Percentiles rank a stretch among this genome's conserved stretches.
These are phyloP conservation scores for Psilocybe sp. DNA, from an alignment of 768 basidiomycete species.

Conservation along the genomic window DNA sequence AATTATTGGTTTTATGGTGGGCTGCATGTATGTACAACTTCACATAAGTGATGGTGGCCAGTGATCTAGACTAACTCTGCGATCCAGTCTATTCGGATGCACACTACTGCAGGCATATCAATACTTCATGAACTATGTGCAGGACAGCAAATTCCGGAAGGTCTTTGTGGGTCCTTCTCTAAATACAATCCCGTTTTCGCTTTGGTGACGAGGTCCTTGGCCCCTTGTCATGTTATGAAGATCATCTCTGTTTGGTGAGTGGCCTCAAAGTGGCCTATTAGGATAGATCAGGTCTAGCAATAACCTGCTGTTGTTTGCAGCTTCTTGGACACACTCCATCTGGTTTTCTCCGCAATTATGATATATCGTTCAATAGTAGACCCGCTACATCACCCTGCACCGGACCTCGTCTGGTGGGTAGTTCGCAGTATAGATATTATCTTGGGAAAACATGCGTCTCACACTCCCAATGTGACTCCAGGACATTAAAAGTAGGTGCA, in stretches of 20 bases:
- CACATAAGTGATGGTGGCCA: too few species aligned
- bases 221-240: not conserved
- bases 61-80: not conserved
- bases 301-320: too few species aligned
- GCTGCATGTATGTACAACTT: not conserved
- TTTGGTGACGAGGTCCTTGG: not conserved
- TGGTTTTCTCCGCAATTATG: slow-evolving; percentile 4
- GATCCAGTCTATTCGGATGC: not conserved
- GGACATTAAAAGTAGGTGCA: slow-evolving; percentile 4
- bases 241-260: not conserved
- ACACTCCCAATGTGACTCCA: not conserved
- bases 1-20: too few species aligned
- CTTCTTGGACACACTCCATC: slow-evolving; percentile 1
- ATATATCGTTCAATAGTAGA: slow-evolving; percentile 1
- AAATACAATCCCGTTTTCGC: not conserved
- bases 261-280: too few species aligned
- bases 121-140: slow-evolving; percentile 7
- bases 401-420: slow-evolving; percentile 1
- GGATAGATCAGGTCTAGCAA: too few species aligned
- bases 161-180: not conserved
- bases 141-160: slow-evolving; percentile 1
- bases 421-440: too few species aligned
- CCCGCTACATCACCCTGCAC: not conserved
- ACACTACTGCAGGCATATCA: slow-evolving; percentile 5
- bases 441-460: too few species aligned